Base-by-base conservation (phyloP, 2,329 filamentous ascomycete genomes). In the Aspergillus oerlinghausenensis region DNA sequence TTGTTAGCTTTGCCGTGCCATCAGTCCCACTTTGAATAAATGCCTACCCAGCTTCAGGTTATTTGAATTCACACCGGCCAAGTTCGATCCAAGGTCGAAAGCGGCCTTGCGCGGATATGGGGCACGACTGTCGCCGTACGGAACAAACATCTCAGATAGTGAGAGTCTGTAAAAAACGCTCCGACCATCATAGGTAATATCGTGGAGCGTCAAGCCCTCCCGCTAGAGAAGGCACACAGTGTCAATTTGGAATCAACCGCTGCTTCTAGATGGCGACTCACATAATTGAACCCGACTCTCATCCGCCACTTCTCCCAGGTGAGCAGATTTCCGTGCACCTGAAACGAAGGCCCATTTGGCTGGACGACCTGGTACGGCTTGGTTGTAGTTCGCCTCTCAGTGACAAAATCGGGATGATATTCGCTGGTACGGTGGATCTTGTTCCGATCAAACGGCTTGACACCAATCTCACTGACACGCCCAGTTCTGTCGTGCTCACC, bases 221-320 rank as follows among this genome's bases (percentile, higher is more conserved):
- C 77, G 71, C 32, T 38, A 7, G 32, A 38, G 14, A 17, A 38
- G 14, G 5, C 32, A n/a, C 5, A 38, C 32, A 35, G 32, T 35
- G 32, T 35, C 32, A 35, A 17, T 17, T 14, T 17, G 32, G 7
- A 17, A 35, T 7, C 32, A 17, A 35, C 14, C 6, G 32, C 32
- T 35, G 32, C 2, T 35, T 14, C 4, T 17, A 5, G 14, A 3
- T 35, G 32, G 32, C 7, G 11, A 35, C 32, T 35, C 14, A 35
- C 32, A 51, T 75, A 77, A 52, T 78, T 79, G 64, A 78, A 79
- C 0, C 75, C 75, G 3, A 79, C 66, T 1, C 70, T 68, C 54
- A 79, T 65, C 2, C 61, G 65, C 77, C 75, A 79, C 52, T 79
- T 79, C 60, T 79, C 72, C 76, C 75, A 79, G 1, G 35, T 57